Conservation (phyloP, 495 filamentous ascomycete species). For the Neurospora pannonica region DNA sequence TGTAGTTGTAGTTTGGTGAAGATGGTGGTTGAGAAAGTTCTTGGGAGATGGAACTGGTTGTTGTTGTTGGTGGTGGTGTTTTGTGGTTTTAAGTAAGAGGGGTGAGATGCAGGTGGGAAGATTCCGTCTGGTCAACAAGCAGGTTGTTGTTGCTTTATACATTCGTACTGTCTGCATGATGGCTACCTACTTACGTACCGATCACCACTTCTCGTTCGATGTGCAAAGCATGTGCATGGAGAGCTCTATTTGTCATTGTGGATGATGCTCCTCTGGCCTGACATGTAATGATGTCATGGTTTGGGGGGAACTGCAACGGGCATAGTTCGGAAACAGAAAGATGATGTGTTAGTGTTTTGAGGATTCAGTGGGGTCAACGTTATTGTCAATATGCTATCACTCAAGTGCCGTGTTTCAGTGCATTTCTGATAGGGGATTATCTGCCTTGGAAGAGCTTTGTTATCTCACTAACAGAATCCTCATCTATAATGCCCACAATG, state of each 20-base stretch:
- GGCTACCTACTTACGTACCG: neutral
- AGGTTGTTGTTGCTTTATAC: neutral
- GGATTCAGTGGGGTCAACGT: neutral
- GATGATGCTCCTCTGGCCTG: neutral
- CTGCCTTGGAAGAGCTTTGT: neutral
- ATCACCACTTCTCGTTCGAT: neutral
- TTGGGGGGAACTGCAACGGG: neutral
- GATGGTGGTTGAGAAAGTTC: neutral
- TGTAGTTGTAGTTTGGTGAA: neutral
- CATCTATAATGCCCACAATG: neutral
- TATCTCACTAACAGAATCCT: neutral
- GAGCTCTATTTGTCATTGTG: neutral
- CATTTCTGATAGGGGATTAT: neutral
- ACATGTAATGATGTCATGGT: neutral
- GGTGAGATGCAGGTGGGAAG: neutral
- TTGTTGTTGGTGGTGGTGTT: neutral
- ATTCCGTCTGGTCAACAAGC: neutral
- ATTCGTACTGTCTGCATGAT: neutral
- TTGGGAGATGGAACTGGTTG: neutral
- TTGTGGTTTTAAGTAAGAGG: neutral
- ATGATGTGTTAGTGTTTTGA: neutral
- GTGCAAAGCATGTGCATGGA: neutral
- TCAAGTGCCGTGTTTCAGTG: rapidly evolving
- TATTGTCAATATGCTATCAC: neutral
- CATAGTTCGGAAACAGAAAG: neutral